Conservation (phyloP, 306 rosid species). For the Cucumis hystrix region DNA sequence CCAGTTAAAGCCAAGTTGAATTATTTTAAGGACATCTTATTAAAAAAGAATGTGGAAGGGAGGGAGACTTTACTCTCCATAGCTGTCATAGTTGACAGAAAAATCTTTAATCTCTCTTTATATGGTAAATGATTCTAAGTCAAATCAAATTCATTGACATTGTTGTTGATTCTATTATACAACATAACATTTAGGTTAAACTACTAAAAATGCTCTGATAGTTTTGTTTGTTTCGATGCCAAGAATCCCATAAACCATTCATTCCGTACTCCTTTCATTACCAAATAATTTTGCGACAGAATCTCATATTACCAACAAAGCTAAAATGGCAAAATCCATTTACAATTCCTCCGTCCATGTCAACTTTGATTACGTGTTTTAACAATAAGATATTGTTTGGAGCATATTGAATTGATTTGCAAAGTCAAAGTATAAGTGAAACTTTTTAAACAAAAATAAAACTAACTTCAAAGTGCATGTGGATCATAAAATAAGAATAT, state of each 20-base stretch:
- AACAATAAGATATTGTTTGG: no score
- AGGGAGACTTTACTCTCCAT: background rate
- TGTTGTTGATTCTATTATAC: background rate
- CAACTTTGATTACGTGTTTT: no score
- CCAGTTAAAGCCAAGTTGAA: slow-evolving; percentile 1
- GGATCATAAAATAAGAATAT: no score
- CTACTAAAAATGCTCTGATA: background rate
- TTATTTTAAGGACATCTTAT: background rate
- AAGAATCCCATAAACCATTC: no score
- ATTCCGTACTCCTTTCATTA: no score
- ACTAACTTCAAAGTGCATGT: background rate
- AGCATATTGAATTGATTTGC: no score
- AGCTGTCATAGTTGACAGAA: background rate
- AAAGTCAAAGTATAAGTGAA: no score
- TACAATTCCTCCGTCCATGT: no score
- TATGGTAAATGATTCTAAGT: background rate
- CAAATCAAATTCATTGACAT: background rate
- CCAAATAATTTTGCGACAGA: no score
- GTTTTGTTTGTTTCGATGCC: no score
- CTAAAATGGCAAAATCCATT: no score
- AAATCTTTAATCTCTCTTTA: background rate
- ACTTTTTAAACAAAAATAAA: background rate
- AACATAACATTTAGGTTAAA: background rate
- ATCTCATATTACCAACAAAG: no score
- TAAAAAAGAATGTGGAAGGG: background rate